Percentiles rank a stretch among this genome's conserved stretches.
These are phyloP conservation scores for Sphagnum magellanicum DNA, from an alignment of 228 moss, liverwort and hornwort genomes.

Conservation along the genomic window DNA sequence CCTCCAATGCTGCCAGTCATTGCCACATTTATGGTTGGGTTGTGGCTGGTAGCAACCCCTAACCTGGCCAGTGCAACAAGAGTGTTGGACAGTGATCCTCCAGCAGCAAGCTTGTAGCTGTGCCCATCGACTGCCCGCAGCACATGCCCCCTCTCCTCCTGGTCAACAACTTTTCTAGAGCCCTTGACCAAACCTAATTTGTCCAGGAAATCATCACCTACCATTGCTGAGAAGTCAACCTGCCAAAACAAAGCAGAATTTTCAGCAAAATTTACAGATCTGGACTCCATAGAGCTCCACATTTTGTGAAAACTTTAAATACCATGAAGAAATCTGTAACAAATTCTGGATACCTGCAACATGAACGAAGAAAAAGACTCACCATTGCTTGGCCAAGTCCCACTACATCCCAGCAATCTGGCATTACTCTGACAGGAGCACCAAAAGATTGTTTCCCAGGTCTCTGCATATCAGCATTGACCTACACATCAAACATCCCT, in stretches of 20 bases:
- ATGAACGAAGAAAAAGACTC: not conserved
- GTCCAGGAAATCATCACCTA: constrained; percentile 54
- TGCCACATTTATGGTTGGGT: constrained; percentile 40
- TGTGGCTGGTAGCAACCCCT: constrained; percentile 39
- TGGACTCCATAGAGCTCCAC: too few species aligned
- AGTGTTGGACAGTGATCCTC: constrained; percentile 84
- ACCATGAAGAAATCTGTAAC: too few species aligned
- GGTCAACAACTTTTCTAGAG: constrained; percentile 76
- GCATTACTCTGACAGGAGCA: constrained; percentile 44
- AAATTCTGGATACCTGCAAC: not conserved
- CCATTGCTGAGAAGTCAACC: constrained; percentile 81
- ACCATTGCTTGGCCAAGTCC: constrained; percentile 94
- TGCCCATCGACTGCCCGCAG: constrained; percentile 65
- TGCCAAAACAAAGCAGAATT: constrained; percentile 5
- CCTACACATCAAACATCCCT: constrained; percentile 12
- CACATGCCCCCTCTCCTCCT: constrained; percentile 72
- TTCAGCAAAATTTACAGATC: not conserved
- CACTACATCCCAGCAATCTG: constrained; percentile 70
- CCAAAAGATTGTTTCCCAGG: constrained; percentile 50
- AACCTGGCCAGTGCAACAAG: constrained; percentile 79
- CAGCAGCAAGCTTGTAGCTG: constrained; percentile 73
- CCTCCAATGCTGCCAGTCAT: constrained; percentile 95
- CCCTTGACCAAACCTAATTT: constrained; percentile 60
- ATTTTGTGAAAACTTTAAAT: not conserved
- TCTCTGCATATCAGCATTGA: constrained; percentile 24